phyloP scores from a whole-genome alignment of 2,329 filamentous ascomycete species.

The Phaeosphaeriaceae sp. region DNA sequence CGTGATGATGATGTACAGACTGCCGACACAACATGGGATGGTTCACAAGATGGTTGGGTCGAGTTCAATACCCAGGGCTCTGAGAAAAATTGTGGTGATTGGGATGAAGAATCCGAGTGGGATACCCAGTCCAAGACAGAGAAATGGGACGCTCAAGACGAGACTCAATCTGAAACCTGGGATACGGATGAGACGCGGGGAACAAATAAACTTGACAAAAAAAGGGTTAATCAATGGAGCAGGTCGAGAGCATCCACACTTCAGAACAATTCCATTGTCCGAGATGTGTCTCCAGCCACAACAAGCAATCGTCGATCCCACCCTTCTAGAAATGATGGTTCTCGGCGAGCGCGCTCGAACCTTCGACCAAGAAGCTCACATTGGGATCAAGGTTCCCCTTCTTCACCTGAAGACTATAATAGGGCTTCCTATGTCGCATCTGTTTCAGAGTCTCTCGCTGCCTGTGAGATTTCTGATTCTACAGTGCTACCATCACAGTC shows the following conservation, averaged over 20 bases:
- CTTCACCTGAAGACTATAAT: slow-evolving; percentile 14
- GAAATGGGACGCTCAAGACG: slow-evolving; percentile 18
- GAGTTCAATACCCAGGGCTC: slow-evolving; percentile 5
- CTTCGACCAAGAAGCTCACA: neutral
- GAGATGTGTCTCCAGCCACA: neutral
- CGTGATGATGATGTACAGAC: neutral
- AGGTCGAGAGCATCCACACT: slow-evolving; percentile 1
- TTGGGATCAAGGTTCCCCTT: neutral
- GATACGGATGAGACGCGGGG: slow-evolving; percentile 24
- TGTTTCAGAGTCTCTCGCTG: slow-evolving; percentile 11
- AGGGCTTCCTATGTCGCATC: slow-evolving; percentile 9
- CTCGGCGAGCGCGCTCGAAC: slow-evolving; percentile 4
- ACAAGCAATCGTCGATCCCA: neutral
- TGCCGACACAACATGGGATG: slow-evolving; percentile 5
- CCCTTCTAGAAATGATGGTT: neutral
- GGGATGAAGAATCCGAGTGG: slow-evolving; percentile 13
- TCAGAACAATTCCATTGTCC: neutral
- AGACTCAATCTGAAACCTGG: slow-evolving; percentile 24
- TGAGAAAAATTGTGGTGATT: slow-evolving; percentile 14
- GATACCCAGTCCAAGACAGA: slow-evolving; percentile 11
- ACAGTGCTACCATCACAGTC: slow-evolving; percentile 17
- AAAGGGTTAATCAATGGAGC: slow-evolving; percentile 1
- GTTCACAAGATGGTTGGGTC: slow-evolving; percentile 7
- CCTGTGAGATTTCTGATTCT: slow-evolving; percentile 14
- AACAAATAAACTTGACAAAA: slow-evolving; percentile 1